These are phyloP conservation scores for Boletus reticulatus DNA, from an alignment of 768 basidiomycete genomes.

Conservation along the genomic window DNA sequence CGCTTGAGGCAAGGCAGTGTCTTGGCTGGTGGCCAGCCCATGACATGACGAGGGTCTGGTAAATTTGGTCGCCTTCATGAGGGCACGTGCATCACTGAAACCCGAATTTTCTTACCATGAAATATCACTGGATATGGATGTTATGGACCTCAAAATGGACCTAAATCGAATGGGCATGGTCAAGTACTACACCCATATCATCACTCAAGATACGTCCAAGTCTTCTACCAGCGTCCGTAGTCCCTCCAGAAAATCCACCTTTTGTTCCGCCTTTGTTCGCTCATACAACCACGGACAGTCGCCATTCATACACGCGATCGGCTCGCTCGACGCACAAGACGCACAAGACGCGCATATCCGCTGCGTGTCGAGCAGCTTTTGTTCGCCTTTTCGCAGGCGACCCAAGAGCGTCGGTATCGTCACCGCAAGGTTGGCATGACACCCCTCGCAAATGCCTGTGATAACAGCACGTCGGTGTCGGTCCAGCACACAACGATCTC, in stretches of 20 bases:
- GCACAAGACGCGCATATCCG: conserved; percentile 74
- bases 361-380: conserved; percentile 54
- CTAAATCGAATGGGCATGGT: no score
- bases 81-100: no score
- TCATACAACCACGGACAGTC: conserved; percentile 87
- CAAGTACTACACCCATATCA: no score
- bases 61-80: no score
- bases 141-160: no score
- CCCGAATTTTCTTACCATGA: no score
- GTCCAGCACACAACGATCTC: neutral
- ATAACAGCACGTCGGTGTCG: neutral
- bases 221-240: conserved; percentile 32
- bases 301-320: conserved; percentile 72
- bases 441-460: conserved; percentile 65
- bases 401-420: conserved; percentile 57
- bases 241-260: conserved; percentile 29
- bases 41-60: no score
- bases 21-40: no score
- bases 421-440: conserved; percentile 47
- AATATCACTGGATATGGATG: no score
- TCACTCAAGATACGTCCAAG: conserved; percentile 8
- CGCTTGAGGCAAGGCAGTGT: no score
- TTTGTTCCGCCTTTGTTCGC: conserved; percentile 56
- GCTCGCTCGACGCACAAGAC: conserved; percentile 50
- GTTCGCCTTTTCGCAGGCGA: conserved; percentile 55